Evolutionary conservation across 257 asterid species (phyloP).

Genomic region (Echium plantagineum): DNA sequence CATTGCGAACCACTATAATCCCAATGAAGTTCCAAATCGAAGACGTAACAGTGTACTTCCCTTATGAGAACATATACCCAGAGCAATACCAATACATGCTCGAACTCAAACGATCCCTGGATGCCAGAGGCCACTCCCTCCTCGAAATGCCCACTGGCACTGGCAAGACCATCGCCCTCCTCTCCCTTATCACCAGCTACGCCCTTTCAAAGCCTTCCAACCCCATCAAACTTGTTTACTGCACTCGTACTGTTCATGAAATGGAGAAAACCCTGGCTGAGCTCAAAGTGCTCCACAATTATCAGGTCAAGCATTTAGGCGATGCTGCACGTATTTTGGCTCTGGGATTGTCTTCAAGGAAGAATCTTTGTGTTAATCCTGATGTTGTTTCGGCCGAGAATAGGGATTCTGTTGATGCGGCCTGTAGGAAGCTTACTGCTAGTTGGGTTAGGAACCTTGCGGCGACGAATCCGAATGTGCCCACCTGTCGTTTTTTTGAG

Average conservation of each 20-base stretch:
- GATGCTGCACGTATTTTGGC: conserved; percentile 63
- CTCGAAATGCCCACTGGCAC: conserved; percentile 98
- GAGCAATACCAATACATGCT: conserved; percentile 90
- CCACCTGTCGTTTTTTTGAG: conserved; percentile 71
- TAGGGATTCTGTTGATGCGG: conserved; percentile 94
- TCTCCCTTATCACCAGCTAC: conserved; percentile 85
- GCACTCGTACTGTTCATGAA: conserved; percentile 97
- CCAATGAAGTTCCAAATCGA: conserved; percentile 85
- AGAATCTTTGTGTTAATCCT: conserved; percentile 85
- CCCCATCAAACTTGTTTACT: conserved; percentile 65
- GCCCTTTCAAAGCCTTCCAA: conserved; percentile 59
- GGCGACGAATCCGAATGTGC: conserved; percentile 58
- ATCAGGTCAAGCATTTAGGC: conserved; percentile 64
- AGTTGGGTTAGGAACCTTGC: conserved; percentile 87
- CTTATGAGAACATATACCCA: conserved; percentile 89
- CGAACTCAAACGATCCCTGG: conserved; percentile 88
- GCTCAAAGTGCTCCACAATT: conserved; percentile 58
- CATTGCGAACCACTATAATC: no score
- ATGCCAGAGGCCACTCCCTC: conserved; percentile 88
- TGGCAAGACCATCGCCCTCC: conserved; percentile 84
- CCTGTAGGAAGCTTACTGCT: conserved; percentile 84
- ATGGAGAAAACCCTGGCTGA: conserved; percentile 98
- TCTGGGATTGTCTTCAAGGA: conserved; percentile 80
- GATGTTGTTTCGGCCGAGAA: conserved; percentile 80
- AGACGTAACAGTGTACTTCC: conserved; percentile 86